A percentile compares a stretch with the other conserved stretches of the same genome.
Evolutionary conservation across 441 rosid species (phyloP).

Genomic region (Isatis lusitanica): DNA sequence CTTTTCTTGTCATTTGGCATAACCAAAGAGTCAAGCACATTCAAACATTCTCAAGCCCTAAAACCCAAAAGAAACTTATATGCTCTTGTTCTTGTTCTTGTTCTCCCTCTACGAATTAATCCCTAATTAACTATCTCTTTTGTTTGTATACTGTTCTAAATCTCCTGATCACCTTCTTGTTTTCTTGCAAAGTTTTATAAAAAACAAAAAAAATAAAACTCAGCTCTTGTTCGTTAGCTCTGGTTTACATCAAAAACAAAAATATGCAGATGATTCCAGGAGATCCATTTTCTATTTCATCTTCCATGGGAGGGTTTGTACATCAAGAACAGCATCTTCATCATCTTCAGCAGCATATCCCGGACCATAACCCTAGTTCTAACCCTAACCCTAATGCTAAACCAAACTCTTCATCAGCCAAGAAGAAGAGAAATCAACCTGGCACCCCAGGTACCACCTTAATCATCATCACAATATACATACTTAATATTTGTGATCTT

Average conservation of each 20-base stretch:
- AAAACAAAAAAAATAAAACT: constrained; percentile 26
- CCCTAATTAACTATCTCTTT: constrained; percentile 39
- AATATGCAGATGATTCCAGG: constrained; percentile 69
- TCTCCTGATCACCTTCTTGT: constrained; percentile 42
- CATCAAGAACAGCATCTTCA: constrained; percentile 43
- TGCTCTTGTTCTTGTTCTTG: constrained; percentile 46
- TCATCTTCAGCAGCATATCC: constrained; percentile 35
- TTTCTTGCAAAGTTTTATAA: constrained; percentile 39
- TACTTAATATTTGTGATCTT: constrained; percentile 22
- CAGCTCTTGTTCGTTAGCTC: constrained; percentile 38
- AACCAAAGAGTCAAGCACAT: constrained; percentile 46
- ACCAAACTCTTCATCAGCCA: constrained; percentile 40
- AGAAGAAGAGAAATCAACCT: constrained; percentile 69
- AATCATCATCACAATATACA: background rate
- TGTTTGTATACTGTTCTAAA: constrained; percentile 44
- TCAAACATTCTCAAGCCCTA: constrained; percentile 46
- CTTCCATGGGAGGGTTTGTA: constrained; percentile 52
- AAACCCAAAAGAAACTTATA: constrained; percentile 41
- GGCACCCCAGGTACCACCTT: constrained; percentile 60
- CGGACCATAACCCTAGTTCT: constrained; percentile 33
- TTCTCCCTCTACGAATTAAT: constrained; percentile 33
- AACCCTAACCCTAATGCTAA: constrained; percentile 60
- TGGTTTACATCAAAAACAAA: constrained; percentile 16
- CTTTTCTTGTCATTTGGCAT: constrained; percentile 74
- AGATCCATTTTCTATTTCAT: constrained; percentile 54